phyloP scores from a whole-genome alignment of 2,329 filamentous ascomycete genomes.

The Fusarium vanettenii region DNA sequence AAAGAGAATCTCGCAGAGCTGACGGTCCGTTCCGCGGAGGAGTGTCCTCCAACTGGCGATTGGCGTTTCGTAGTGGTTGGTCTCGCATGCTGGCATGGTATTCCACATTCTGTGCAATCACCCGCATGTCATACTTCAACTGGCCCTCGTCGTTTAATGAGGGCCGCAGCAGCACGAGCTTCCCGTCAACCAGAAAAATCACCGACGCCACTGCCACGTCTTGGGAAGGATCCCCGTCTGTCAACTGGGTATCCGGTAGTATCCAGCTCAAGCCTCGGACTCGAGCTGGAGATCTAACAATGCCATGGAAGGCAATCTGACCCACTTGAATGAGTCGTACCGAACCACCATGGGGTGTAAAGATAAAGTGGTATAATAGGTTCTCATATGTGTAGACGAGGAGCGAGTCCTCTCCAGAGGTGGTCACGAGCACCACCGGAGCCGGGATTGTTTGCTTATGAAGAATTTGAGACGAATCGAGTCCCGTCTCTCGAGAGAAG shows the following conservation, averaged over 20 bases:
- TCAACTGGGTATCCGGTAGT: constrained; percentile 87
- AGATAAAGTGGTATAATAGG: constrained; percentile 92
- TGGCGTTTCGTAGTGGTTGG: constrained; percentile 65
- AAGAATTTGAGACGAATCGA: constrained; percentile 79
- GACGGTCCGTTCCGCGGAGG: constrained; percentile 43
- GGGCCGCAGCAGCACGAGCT: constrained; percentile 91
- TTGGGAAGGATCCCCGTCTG: constrained; percentile 92
- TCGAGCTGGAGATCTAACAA: constrained; percentile 90
- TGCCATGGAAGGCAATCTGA: constrained; percentile 96
- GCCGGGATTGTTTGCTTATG: constrained; percentile 83
- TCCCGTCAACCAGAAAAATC: constrained; percentile 96
- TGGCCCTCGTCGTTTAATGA: constrained; percentile 84
- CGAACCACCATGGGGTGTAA: constrained; percentile 75
- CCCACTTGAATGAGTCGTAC: constrained; percentile 91
- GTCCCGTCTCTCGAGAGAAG: constrained; percentile 85
- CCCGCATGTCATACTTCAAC: constrained; percentile 97
- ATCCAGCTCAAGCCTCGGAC: constrained; percentile 97
- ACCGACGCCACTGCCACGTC: constrained; percentile 95
- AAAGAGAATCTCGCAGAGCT: constrained; percentile 85
- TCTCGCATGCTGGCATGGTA: constrained; percentile 95
- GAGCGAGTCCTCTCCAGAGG: constrained; percentile 92
- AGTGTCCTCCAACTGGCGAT: constrained; percentile 39
- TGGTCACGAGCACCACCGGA: constrained; percentile 89
- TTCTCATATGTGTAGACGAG: constrained; percentile 98
- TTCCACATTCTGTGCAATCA: constrained; percentile 95